phyloP scores from a whole-genome alignment of 495 filamentous ascomycete species.

The Xylaria longipes region DNA sequence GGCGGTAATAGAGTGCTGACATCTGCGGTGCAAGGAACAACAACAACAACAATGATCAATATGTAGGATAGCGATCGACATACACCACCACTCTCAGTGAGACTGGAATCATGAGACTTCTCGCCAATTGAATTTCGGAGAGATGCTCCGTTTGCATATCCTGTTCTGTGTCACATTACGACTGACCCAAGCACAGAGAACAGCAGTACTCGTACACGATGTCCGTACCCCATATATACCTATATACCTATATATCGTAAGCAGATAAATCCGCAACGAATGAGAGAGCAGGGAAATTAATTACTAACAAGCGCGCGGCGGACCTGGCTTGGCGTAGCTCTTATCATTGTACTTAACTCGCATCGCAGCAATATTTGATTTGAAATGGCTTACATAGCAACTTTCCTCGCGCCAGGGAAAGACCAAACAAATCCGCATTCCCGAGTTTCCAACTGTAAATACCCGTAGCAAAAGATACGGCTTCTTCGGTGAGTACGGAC shows the following conservation, averaged over 20 bases:
- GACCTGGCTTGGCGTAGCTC: not conserved
- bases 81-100: not conserved
- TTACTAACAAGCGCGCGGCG: slow-evolving; percentile 22
- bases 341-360: not conserved
- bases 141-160: not conserved
- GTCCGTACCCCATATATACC: not conserved
- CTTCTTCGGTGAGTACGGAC: not conserved
- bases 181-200: not conserved
- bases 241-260: too few species aligned
- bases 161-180: not conserved
- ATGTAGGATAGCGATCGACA: not conserved
- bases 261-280: not conserved
- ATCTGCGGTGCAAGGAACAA: not conserved
- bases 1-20: not conserved
- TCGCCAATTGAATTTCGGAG: not conserved
- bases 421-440: not conserved
- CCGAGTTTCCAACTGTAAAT: not conserved
- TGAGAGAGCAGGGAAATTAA: not conserved
- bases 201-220: not conserved
- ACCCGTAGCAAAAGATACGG: not conserved
- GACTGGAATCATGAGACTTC: not conserved
- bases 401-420: not conserved
- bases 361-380: not conserved
- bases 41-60: not conserved
- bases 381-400: slow-evolving; percentile 17